Evolutionary conservation across 23 red algal genomes (phyloP).

Genomic region (Gracilaria domingensis): DNA sequence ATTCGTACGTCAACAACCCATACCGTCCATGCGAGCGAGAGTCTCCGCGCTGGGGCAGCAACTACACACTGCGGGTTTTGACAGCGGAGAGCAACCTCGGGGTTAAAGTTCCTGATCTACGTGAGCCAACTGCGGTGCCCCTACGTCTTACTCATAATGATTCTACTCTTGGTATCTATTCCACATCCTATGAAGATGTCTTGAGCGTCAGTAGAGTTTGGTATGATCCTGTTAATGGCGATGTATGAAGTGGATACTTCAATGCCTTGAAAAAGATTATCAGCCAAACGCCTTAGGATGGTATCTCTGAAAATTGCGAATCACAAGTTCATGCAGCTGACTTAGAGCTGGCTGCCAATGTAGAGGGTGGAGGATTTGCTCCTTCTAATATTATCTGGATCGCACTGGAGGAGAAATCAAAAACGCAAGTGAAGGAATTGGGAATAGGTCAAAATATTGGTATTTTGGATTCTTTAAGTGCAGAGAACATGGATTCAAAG

Average conservation of each 20-base stretch:
- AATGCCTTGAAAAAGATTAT: constrained; percentile 60
- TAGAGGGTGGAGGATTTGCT: constrained; percentile 37
- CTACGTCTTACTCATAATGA: not conserved
- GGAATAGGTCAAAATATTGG: constrained; percentile 47
- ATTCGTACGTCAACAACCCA: constrained; percentile 33
- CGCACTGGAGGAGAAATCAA: constrained; percentile 52
- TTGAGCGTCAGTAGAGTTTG: constrained; percentile 34
- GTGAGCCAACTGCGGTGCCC: not conserved
- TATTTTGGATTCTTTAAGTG: constrained; percentile 40
- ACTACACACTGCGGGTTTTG: constrained; percentile 52
- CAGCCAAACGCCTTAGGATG: constrained; percentile 40
- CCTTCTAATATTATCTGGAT: constrained; percentile 73
- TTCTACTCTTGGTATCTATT: not conserved
- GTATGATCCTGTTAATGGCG: constrained; percentile 50
- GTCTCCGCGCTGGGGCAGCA: constrained; percentile 49
- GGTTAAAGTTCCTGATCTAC: not conserved
- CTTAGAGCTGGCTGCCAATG: constrained; percentile 70
- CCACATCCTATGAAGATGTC: constrained; percentile 38
- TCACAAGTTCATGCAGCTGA: constrained; percentile 52
- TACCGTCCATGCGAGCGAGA: constrained; percentile 49
- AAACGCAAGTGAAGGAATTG: constrained; percentile 7
- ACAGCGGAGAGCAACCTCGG: constrained; percentile 47
- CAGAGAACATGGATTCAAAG: constrained; percentile 41
- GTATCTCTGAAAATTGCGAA: constrained; percentile 71
- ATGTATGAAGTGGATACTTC: constrained; percentile 38